Conservation (phyloP, 352 stramenopile species). For the Pythium volutum region DNA sequence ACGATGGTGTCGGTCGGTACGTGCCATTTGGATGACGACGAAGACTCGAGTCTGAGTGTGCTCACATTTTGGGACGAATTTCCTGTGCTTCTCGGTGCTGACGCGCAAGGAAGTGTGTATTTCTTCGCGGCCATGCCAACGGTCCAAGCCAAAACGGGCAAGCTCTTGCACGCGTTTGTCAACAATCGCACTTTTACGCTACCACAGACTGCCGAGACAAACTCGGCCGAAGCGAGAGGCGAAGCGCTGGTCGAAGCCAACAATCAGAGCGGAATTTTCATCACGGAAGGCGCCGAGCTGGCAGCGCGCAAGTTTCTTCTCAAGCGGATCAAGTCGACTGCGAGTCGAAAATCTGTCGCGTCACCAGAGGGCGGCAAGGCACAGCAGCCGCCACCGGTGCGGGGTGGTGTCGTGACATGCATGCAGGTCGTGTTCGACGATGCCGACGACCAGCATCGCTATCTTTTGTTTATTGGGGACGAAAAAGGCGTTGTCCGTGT, state of each 20-base stretch:
- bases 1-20: constrained; percentile 44
- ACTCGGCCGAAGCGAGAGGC: not conserved
- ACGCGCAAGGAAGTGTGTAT: constrained; percentile 48
- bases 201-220: not conserved
- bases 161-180: constrained; percentile 51
- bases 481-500: constrained; percentile 44
- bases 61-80: constrained; percentile 75
- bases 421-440: constrained; percentile 62
- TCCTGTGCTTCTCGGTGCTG: constrained; percentile 50
- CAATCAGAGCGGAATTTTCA: constrained; percentile 8
- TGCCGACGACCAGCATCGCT: constrained; percentile 22
- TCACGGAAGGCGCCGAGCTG: constrained; percentile 35
- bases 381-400: not conserved
- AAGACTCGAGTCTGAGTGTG: constrained; percentile 33
- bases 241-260: too few species aligned
- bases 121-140: constrained; percentile 56
- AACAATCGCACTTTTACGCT: constrained; percentile 34
- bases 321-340: constrained; percentile 10
- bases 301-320: constrained; percentile 41
- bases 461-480: constrained; percentile 61
- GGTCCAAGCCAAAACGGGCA: constrained; percentile 37
- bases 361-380: not conserved
- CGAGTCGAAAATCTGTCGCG: not conserved
- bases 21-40: constrained; percentile 30
- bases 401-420: constrained; percentile 33